A percentile compares a stretch with the other conserved stretches of the same genome.
Conservation (phyloP, 768 basidiomycete genomes). For the Suillus subalutaceus region DNA sequence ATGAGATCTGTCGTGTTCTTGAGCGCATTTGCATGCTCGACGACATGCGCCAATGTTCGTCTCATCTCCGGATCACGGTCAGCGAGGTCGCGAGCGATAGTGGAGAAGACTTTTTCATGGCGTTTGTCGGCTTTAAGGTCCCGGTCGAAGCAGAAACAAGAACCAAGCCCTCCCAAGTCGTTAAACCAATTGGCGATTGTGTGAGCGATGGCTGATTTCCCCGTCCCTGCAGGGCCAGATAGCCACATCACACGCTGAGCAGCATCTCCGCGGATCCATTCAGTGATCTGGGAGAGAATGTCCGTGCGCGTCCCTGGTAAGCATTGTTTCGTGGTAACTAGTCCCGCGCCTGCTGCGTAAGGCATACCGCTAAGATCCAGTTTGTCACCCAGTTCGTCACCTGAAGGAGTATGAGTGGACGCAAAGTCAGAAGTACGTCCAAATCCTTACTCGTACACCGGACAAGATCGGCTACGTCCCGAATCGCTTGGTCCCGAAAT, state of each 20-base stretch:
- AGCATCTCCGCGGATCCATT: constrained; percentile 15
- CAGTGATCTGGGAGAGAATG: constrained; percentile 19
- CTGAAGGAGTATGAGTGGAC: background rate
- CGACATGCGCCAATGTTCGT: background rate
- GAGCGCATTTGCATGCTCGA: background rate
- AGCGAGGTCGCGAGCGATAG: constrained; percentile 29
- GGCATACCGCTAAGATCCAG: background rate
- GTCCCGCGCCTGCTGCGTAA: constrained; percentile 1
- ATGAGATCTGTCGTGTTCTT: background rate
- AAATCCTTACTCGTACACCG: background rate
- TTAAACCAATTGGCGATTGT: constrained; percentile 17
- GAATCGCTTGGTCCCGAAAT: background rate
- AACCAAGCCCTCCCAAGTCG: constrained; percentile 18
- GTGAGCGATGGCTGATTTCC: constrained; percentile 34
- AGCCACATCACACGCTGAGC: constrained; percentile 15
- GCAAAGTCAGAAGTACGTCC: background rate
- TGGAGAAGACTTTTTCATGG: constrained; percentile 28
- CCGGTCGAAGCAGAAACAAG: constrained; percentile 21
- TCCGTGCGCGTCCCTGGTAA: constrained; percentile 18
- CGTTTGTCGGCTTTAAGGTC: constrained; percentile 1
- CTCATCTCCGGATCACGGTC: constrained; percentile 14
- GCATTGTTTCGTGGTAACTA: constrained; percentile 13
- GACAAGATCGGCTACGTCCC: background rate
- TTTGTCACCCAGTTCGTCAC: background rate
- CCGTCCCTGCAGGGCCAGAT: constrained; percentile 23